phyloP scores from a whole-genome alignment of 805 yeast species.

The Metschnikowia koreensis region DNA sequence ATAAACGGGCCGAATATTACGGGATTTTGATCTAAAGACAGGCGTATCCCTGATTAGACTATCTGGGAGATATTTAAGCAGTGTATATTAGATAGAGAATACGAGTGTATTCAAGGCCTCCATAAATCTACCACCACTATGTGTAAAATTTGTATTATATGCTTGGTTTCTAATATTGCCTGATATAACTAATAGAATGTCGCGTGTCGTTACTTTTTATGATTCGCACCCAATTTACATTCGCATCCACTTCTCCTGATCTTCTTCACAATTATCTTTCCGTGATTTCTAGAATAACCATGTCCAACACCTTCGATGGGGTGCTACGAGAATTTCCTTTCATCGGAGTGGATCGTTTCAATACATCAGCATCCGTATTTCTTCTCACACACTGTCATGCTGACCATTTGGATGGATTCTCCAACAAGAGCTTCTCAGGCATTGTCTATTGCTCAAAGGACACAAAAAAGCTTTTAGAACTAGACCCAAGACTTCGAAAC shows the following conservation, averaged over 20 bases:
- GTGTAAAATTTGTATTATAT: no score
- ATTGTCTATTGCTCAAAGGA: slow-evolving; percentile 47
- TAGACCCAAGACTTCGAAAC: slow-evolving; percentile 17
- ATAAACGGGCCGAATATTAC: slow-evolving; percentile 65
- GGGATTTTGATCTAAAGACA: slow-evolving; percentile 62
- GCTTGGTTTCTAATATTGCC: no score
- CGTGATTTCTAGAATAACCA: not conserved
- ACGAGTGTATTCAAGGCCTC: no score
- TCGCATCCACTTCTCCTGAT: not conserved
- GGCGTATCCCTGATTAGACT: not conserved
- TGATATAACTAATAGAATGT: no score
- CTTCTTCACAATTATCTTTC: not conserved
- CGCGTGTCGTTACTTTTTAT: not conserved
- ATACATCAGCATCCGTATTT: slow-evolving; percentile 22
- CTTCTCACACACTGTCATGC: slow-evolving; percentile 53
- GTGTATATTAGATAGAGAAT: no score
- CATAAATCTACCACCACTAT: no score
- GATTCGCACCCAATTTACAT: slow-evolving; percentile 8
- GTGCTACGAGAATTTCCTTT: slow-evolving; percentile 47
- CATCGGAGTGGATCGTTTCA: slow-evolving; percentile 39
- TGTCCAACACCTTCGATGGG: slow-evolving; percentile 39
- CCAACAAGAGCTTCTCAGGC: slow-evolving; percentile 36
- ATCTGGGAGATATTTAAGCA: no score
- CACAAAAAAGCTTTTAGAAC: slow-evolving; percentile 31
- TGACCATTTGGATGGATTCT: slow-evolving; percentile 53